Evolutionary conservation across 2,329 filamentous ascomycete genomes (phyloP).

Genomic region (Colletotrichum sp.): DNA sequence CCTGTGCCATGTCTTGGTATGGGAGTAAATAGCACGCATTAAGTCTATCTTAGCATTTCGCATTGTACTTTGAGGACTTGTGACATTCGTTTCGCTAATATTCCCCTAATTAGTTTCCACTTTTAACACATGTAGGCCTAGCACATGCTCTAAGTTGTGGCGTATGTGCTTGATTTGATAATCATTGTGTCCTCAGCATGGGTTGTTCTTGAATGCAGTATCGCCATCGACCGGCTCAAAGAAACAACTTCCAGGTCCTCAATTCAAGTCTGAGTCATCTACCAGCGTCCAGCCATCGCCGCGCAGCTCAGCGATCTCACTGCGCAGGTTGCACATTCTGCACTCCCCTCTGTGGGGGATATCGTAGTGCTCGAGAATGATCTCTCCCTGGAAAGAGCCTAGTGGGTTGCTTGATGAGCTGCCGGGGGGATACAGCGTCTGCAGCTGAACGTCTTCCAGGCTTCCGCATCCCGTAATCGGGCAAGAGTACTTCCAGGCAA

Average conservation of each 20-base stretch:
- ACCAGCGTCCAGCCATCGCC: not conserved
- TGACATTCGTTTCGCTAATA: not conserved
- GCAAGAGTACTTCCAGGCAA: not conserved
- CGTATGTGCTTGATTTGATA: not conserved
- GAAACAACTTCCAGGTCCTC: not conserved
- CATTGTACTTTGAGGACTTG: too few species aligned
- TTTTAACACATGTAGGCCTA: too few species aligned
- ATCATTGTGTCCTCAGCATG: not conserved
- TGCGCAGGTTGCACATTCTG: not conserved
- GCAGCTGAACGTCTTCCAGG: not conserved
- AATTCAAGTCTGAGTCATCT: not conserved
- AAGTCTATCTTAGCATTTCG: not conserved
- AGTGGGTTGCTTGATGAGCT: not conserved
- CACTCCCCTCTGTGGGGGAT: not conserved
- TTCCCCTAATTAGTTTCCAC: not conserved
- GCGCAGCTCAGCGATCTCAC: not conserved
- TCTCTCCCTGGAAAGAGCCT: not conserved
- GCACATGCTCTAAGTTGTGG: too few species aligned
- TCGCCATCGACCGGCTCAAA: too few species aligned
- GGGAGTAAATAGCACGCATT: not conserved
- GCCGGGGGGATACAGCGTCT: not conserved
- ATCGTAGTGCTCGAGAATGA: not conserved
- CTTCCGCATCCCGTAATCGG: not conserved
- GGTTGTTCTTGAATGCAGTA: not conserved
- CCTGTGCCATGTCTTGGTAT: not conserved